Percentiles rank a stretch among this genome's conserved stretches.
Evolutionary conservation across 1,284 basidiomycete species (phyloP).

Genomic region (Trichosporon sp.): DNA sequence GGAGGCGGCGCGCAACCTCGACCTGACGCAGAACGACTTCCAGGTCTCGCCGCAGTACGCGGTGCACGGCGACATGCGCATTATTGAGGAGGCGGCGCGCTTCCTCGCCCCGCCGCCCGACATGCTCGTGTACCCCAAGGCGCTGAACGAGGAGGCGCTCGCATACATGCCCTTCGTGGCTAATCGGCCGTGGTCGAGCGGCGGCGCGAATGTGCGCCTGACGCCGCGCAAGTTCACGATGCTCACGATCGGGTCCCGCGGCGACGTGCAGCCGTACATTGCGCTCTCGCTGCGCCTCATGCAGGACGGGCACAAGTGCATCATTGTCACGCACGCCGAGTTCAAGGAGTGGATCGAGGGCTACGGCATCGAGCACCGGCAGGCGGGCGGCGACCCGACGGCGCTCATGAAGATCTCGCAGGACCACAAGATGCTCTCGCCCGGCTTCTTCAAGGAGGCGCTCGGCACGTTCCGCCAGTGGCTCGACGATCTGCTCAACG

Average conservation of each 20-base stretch:
- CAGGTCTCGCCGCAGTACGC: constrained; percentile 13
- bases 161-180: constrained; percentile 45
- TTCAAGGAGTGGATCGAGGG: constrained; percentile 93
- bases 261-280: constrained; percentile 92
- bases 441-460: constrained; percentile 72
- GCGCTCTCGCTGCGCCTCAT: constrained; percentile 66
- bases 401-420: constrained; percentile 77
- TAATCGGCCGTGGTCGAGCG: constrained; percentile 27
- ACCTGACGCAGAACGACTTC: constrained; percentile 1
- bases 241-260: constrained; percentile 64
- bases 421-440: constrained; percentile 69
- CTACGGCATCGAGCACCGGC: constrained; percentile 63
- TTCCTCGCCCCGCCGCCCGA: constrained; percentile 34
- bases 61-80: neutral
- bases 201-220: constrained; percentile 20
- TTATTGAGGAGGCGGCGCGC: constrained; percentile 26
- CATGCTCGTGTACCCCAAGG: constrained; percentile 20
- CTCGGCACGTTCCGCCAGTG: constrained; percentile 80
- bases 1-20: neutral
- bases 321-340: constrained; percentile 67
- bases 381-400: constrained; percentile 88
- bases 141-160: constrained; percentile 34
- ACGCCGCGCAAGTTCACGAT: constrained; percentile 41
- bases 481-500: constrained; percentile 89
- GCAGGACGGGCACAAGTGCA: constrained; percentile 55